phyloP scores from a whole-genome alignment of 306 rosid genomes.

The Styphnolobium japonicum region DNA sequence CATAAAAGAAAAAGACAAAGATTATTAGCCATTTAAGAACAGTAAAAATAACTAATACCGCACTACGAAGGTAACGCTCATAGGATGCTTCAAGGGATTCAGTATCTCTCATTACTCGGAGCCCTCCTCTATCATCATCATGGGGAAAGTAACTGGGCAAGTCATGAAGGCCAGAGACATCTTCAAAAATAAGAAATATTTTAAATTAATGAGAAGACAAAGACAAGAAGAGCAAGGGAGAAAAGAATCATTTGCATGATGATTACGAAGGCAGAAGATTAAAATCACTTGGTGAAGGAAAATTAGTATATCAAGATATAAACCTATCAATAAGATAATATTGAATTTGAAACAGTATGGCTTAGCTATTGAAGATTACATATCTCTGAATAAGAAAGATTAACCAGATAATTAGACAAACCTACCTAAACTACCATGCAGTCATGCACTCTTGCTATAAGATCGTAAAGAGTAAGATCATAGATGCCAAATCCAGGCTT shows the following conservation, averaged over 20 bases:
- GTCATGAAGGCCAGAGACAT: conserved; percentile 62
- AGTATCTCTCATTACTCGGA: conserved; percentile 73
- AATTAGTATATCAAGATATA: background rate
- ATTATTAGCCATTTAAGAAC: conserved; percentile 11
- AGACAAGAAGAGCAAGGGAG: conserved; percentile 5
- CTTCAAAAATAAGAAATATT: conserved; percentile 51
- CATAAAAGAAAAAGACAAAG: background rate
- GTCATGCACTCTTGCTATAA: background rate
- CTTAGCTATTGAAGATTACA: background rate
- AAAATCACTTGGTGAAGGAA: background rate
- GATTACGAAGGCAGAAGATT: conserved; percentile 1
- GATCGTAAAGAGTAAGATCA: background rate
- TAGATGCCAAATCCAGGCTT: background rate
- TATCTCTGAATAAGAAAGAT: background rate
- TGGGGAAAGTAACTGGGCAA: conserved; percentile 67
- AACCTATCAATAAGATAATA: conserved; percentile 7
- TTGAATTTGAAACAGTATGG: background rate
- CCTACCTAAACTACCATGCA: background rate
- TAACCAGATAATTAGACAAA: background rate
- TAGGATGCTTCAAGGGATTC: conserved; percentile 96
- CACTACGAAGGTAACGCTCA: conserved; percentile 83
- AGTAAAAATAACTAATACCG: conserved; percentile 53
- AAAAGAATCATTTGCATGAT: background rate
- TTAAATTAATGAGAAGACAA: conserved; percentile 25
- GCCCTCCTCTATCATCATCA: conserved; percentile 76